A percentile compares a stretch with the other conserved stretches of the same genome.
Evolutionary conservation across 2,329 filamentous ascomycete species (phyloP).

Genomic region (Aphanocladium album): DNA sequence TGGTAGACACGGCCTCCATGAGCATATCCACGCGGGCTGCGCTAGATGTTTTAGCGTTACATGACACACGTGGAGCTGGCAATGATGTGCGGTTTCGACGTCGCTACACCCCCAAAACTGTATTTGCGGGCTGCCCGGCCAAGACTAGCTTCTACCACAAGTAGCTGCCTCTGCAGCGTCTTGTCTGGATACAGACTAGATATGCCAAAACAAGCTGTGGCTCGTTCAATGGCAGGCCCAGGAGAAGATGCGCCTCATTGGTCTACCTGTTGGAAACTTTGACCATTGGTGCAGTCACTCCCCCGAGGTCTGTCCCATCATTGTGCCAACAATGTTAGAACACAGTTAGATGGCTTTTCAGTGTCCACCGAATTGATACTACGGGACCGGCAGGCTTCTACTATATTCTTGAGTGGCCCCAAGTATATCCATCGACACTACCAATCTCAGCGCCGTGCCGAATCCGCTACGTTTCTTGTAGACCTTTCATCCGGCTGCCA

Average conservation of each 20-base stretch:
- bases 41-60: neutral
- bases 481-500: neutral
- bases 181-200: too few relatives aligned
- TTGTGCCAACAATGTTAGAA: too few relatives aligned
- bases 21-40: neutral
- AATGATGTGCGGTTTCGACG: neutral
- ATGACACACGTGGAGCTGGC: neutral
- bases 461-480: neutral
- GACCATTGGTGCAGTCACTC: too few relatives aligned
- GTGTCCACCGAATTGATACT: neutral
- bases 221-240: too few relatives aligned
- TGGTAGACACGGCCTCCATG: neutral
- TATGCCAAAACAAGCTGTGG: too few relatives aligned
- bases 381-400: conserved; percentile 1
- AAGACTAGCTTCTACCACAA: too few relatives aligned
- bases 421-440: neutral
- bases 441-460: neutral
- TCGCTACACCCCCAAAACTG: neutral
- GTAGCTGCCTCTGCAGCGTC: too few relatives aligned
- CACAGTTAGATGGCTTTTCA: too few relatives aligned
- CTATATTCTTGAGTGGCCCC: neutral
- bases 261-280: too few relatives aligned
- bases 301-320: too few relatives aligned
- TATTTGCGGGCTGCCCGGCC: neutral
- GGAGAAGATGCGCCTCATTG: too few relatives aligned